Evolutionary conservation across 2,329 filamentous ascomycete species (phyloP), one percentile per base, ranked within the genome.

Genomic region (Trichoderma guizhouense): DNA sequence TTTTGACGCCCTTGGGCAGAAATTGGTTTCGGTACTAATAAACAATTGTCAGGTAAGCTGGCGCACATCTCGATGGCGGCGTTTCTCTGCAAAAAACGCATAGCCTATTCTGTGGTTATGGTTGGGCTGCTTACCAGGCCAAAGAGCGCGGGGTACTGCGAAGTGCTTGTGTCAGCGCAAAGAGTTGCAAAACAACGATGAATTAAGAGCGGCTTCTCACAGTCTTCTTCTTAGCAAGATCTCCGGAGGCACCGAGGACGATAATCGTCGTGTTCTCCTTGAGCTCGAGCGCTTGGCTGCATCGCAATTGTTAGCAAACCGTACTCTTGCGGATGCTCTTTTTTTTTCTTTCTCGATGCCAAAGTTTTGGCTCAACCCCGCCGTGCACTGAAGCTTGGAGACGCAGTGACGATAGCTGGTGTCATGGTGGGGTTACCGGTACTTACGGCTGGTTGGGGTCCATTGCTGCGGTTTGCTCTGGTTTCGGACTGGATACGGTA

Each of bases 141-240:
- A 82, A 99, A 99, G 71, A 99, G 91, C 73, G 96, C 96, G 76
- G 96, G 96, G 86, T 97, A 99, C 93, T 97, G 74, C 7, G 57
- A 68, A 30, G 39, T 47, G 60, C 43, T 57, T 24, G 53, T 69
- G 72, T 73, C 61, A 73, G 72, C 64, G 58, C 51, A 61, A 60
- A 34, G 39, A 60, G 47, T 60, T 60, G 39, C 68, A 55, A 34
- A 62, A 30, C 43, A 70, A 68, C 60, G 68, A 69, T 43, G 65
- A 71, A 68, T 70, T 55, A 72, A 73, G 53, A n/a, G 60, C 66
- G 66, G 71, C 62, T 71, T 71, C 90, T 82, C 85, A 97, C 94
- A 60, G 96, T 99, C 91, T 99, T 99, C 92, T 99, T 99, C 89
- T 99, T 99, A 66, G 96, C 96, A 77, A 99, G 86, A 87, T 99